These are phyloP conservation scores for Mycena vitilis DNA, from an alignment of 768 basidiomycete species.

Conservation along the genomic window DNA sequence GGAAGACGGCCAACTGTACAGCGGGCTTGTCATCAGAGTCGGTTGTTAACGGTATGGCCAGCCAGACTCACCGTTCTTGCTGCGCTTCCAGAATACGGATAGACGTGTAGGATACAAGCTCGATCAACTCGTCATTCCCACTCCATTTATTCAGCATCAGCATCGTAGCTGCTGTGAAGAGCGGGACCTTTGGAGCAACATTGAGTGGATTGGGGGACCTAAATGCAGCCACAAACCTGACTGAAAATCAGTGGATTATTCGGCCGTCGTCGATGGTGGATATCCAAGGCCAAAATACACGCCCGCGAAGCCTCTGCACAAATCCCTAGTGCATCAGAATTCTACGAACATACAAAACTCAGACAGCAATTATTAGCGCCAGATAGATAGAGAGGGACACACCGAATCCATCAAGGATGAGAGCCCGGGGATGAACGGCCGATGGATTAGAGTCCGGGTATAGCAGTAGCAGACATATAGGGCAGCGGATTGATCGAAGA, in stretches of 20 bases:
- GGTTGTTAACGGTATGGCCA: no score
- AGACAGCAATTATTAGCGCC: neutral
- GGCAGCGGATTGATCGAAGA: constrained; percentile 4
- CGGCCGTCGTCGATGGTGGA: neutral
- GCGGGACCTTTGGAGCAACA: neutral
- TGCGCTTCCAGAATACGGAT: constrained; percentile 1
- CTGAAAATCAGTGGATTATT: neutral
- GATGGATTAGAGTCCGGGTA: neutral
- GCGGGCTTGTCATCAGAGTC: neutral
- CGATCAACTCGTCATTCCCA: neutral
- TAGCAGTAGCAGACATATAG: neutral
- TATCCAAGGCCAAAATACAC: neutral
- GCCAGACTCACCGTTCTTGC: neutral
- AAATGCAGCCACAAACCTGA: neutral
- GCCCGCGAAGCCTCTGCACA: neutral
- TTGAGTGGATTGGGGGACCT: neutral
- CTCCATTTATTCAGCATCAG: neutral
- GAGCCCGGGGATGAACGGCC: neutral
- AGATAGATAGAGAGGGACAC: neutral
- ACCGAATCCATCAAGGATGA: neutral
- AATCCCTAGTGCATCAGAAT: neutral
- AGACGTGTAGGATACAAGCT: neutral
- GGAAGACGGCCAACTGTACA: constrained; percentile 12
- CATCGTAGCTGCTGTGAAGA: constrained; percentile 13
- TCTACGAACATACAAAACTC: neutral